phyloP scores from a whole-genome alignment of 345 rosid species.

The Salix udensis region DNA sequence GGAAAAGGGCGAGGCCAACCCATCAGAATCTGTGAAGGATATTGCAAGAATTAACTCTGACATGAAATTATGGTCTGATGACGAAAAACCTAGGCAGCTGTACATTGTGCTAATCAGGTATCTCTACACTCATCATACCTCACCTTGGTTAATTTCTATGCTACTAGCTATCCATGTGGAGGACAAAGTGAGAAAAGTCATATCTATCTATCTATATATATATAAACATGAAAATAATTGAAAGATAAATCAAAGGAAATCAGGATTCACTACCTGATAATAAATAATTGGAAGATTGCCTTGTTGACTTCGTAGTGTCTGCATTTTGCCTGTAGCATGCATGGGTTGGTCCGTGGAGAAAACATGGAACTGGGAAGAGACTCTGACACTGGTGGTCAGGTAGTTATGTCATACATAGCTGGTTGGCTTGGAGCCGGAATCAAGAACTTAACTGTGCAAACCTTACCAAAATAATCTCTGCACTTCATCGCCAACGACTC shows the following conservation, averaged over 20 bases:
- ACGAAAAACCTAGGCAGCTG: constrained; percentile 52
- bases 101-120: constrained; percentile 81
- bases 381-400: constrained; percentile 83
- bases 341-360: constrained; percentile 69
- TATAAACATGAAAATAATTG: not conserved
- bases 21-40: constrained; percentile 38
- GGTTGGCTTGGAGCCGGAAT: not conserved
- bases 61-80: constrained; percentile 63
- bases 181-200: not conserved
- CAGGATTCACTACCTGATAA: no score
- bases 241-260: not conserved
- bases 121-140: not conserved
- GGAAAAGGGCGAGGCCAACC: constrained; percentile 44
- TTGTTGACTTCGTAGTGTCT: not conserved
- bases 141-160: not conserved
- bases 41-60: constrained; percentile 59
- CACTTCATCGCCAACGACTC: not conserved
- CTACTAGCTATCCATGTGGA: not conserved
- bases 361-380: constrained; percentile 83
- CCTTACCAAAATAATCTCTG: not conserved
- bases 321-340: constrained; percentile 37
- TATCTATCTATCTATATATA: not conserved
- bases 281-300: not conserved
- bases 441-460: not conserved
- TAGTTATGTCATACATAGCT: not conserved